Evolutionary conservation across 139 green algal genomes (phyloP), one percentile per base, ranked within the genome.

Genomic region (Edaphochlamys debaryana): DNA sequence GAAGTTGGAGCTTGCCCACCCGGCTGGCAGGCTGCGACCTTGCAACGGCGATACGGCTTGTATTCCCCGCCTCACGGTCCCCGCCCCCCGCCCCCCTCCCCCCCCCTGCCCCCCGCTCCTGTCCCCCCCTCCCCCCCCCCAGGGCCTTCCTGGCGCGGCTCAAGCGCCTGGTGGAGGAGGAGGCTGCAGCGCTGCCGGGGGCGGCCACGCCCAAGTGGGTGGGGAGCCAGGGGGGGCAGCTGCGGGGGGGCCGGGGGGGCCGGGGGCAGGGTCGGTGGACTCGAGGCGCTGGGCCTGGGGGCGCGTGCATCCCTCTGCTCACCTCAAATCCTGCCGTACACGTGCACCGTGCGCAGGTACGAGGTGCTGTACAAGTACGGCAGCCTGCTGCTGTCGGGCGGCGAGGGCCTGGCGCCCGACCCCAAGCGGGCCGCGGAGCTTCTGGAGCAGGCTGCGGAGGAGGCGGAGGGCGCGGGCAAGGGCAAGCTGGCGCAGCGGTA

Each of bases 401-500:
- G 42, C 2, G 64, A 38, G 2, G 79, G 79, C 17, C 78, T 90
- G 72, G 40, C 25, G 45, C 58, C 78, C 3, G 67, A 81, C 27
- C 79, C 83, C 13, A 79, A 30, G 20, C 41, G 41, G 41, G 87
- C 87, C 20, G 87, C 87, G 29, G 83, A 87, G 82, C 62, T 79
- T 36, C 70, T 87, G 38, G 79, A 71, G 27, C 38, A 54, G 29
- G 87, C 87, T 11, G 83, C 87, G 19, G 87, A 91, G 79, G 79
- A 69, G 52, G 87, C 87, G 32, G 34, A 71, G 11, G 79, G 63
- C 5, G 79, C 79, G 56, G 79, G 80, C 48, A 76, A 89, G 68
- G 87, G 83, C 70, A 89, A 89, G 79, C 67, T 91, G 66, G 68
- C 83, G 41, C 78, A 85, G 62, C 66, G 52, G 30, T 89, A 89